A percentile compares a stretch with the other conserved stretches of the same genome.
These are phyloP conservation scores for Pleurotus tuber-regium DNA, from an alignment of 768 basidiomycete genomes.

Conservation along the genomic window DNA sequence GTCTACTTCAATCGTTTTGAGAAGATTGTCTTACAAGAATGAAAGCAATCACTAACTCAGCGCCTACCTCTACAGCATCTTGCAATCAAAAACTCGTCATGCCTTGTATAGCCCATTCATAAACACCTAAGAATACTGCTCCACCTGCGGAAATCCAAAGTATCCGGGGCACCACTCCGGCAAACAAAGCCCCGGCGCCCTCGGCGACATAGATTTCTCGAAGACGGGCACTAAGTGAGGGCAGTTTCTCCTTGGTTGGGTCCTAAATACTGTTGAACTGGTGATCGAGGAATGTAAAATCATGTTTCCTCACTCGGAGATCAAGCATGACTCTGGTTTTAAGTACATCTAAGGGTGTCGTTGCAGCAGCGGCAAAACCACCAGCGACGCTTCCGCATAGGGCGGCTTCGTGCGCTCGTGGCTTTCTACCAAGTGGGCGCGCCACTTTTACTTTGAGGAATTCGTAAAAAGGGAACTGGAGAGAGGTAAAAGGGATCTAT, in stretches of 20 bases:
- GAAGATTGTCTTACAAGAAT: too few relatives aligned
- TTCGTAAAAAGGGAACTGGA: conserved; percentile 97
- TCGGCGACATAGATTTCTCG: conserved; percentile 67
- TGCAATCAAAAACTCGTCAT: too few relatives aligned
- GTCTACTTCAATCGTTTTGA: too few relatives aligned
- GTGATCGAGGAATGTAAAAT: not conserved
- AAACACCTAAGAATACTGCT: conserved; percentile 96
- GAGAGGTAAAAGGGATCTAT: conserved; percentile 93
- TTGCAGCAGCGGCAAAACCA: conserved; percentile 82
- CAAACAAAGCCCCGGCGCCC: conserved; percentile 74
- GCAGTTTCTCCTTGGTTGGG: conserved; percentile 42
- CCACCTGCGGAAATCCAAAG: conserved; percentile 97
- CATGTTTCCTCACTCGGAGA: conserved; percentile 56
- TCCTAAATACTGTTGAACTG: conserved; percentile 33
- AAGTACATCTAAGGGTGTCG: conserved; percentile 94
- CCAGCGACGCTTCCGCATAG: conserved; percentile 90
- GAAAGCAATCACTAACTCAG: too few relatives aligned
- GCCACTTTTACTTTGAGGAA: conserved; percentile 72
- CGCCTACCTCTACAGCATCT: too few relatives aligned
- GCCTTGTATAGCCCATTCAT: conserved; percentile 73
- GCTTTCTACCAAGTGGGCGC: conserved; percentile 45
- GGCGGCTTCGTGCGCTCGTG: conserved; percentile 74
- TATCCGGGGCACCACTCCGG: conserved; percentile 88
- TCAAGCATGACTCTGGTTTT: conserved; percentile 98
- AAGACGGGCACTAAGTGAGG: conserved; percentile 58